A percentile compares a stretch with the other conserved stretches of the same genome.
Conservation (phyloP, 306 rosid species). For the Erythrophleum fordii region DNA sequence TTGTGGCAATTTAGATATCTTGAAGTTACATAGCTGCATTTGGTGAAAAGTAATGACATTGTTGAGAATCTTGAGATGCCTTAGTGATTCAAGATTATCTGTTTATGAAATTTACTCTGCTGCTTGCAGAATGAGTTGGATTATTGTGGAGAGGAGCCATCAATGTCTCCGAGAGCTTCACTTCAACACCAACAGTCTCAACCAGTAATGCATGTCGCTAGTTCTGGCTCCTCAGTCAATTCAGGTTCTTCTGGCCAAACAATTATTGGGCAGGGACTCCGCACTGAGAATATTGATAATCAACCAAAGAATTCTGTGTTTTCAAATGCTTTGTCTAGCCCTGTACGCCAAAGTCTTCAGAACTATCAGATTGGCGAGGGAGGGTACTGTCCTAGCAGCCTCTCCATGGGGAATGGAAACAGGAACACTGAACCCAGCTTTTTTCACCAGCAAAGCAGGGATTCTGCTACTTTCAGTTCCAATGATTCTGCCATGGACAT, state of each 20-base stretch:
- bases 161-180: constrained; percentile 72
- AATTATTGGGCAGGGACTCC: constrained; percentile 56
- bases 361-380: constrained; percentile 67
- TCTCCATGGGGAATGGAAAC: constrained; percentile 56
- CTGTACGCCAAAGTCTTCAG: constrained; percentile 76
- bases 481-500: constrained; percentile 84
- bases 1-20: constrained; percentile 3
- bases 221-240: constrained; percentile 49
- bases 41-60: not conserved
- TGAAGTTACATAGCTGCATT: not conserved
- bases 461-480: constrained; percentile 56
- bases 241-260: constrained; percentile 55
- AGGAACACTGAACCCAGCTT: constrained; percentile 57
- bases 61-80: not conserved
- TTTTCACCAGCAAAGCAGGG: constrained; percentile 57
- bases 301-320: constrained; percentile 77
- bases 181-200: constrained; percentile 63
- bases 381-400: constrained; percentile 43
- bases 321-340: constrained; percentile 83
- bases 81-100: not conserved
- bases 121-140: constrained; percentile 71
- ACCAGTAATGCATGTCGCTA: constrained; percentile 49
- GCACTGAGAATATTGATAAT: constrained; percentile 55
- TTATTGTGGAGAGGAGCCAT: constrained; percentile 74
- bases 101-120: constrained; percentile 12